phyloP scores from a whole-genome alignment of 345 rosid species.

The Streptanthus diversifolius region DNA sequence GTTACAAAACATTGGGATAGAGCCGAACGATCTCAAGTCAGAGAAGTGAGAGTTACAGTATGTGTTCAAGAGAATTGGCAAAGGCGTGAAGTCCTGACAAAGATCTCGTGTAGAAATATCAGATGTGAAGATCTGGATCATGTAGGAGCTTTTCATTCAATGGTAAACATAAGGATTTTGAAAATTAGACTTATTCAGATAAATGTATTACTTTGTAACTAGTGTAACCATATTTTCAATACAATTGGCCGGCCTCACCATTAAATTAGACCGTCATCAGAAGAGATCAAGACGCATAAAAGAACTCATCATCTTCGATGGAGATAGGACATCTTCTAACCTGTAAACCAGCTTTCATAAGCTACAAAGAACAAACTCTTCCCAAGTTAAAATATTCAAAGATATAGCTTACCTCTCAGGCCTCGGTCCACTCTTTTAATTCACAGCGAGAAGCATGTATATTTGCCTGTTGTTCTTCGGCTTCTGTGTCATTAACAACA shows the following conservation, averaged over 20 bases:
- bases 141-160: not conserved
- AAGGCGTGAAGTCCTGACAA: not conserved
- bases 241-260: slow-evolving; percentile 4
- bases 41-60: not conserved
- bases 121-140: slow-evolving; percentile 22
- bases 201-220: not conserved
- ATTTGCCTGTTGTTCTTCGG: slow-evolving; percentile 75
- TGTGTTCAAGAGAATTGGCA: not conserved
- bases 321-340: slow-evolving; percentile 2
- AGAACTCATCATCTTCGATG: not conserved
- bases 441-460: slow-evolving; percentile 60
- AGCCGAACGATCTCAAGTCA: not conserved
- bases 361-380: not conserved
- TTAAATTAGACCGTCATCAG: not conserved
- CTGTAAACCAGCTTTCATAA: not conserved
- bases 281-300: not conserved
- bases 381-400: not conserved
- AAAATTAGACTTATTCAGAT: not conserved
- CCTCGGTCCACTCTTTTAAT: slow-evolving; percentile 71
- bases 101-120: not conserved
- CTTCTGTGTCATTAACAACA: slow-evolving; percentile 88
- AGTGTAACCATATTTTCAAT: not conserved
- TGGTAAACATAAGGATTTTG: not conserved
- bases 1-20: not conserved
- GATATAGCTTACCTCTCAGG: slow-evolving; percentile 31